phyloP scores from a whole-genome alignment of 2,329 filamentous ascomycete genomes.

The Diaporthe caulivora region DNA sequence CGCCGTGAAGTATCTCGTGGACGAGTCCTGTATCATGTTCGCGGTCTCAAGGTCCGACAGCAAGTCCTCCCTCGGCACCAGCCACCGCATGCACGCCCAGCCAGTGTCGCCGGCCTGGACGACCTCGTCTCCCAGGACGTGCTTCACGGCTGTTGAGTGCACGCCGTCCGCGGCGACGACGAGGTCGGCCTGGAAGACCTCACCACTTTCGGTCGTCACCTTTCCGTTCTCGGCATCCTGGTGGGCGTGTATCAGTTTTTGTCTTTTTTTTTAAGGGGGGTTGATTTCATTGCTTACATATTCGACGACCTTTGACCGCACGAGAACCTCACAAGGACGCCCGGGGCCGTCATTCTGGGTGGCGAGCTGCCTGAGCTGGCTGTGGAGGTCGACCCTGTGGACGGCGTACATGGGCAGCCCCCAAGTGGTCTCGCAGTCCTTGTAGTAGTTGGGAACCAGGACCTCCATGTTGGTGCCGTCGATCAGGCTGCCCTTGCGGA shows the following conservation, averaged over 20 bases:
- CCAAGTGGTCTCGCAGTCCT: conserved; percentile 20
- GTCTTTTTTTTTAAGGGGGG: fast-evolving
- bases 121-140: conserved; percentile 14
- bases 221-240: conserved; percentile 20
- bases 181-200: conserved; percentile 17
- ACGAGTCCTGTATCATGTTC: conserved; percentile 15
- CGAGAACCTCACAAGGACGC: not conserved
- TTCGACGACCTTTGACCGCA: conserved; percentile 8
- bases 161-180: conserved; percentile 18
- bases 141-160: conserved; percentile 19
- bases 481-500: conserved; percentile 6
- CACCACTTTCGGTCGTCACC: conserved; percentile 3
- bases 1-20: conserved; percentile 23
- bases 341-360: not conserved
- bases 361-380: conserved; percentile 23
- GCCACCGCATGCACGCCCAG: conserved; percentile 30
- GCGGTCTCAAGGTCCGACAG: conserved; percentile 5
- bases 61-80: conserved; percentile 13
- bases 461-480: conserved; percentile 27
- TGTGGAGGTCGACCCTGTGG: conserved; percentile 28
- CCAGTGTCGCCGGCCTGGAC: conserved; percentile 21
- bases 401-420: conserved; percentile 23
- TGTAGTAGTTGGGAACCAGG: conserved; percentile 15
- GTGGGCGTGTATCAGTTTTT: not conserved
- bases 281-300: not conserved